Evolutionary conservation across 2,329 filamentous ascomycete species (phyloP).

Genomic region (Fusarium chaquense): DNA sequence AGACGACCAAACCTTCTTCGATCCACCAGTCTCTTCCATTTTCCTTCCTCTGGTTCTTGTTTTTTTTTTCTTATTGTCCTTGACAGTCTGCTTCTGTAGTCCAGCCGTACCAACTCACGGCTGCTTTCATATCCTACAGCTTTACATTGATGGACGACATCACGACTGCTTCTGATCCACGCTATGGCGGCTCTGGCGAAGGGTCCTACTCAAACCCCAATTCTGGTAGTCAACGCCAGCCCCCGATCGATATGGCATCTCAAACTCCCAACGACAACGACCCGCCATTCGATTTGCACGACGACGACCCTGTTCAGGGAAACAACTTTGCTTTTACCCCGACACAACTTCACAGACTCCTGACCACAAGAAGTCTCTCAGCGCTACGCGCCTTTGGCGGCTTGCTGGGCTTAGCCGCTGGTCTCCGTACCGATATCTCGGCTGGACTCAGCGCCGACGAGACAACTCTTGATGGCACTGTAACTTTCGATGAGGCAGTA

Average conservation of each 20-base stretch:
- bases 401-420: conserved; percentile 63
- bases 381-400: conserved; percentile 66
- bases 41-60: conserved; percentile 1
- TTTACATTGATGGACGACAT: conserved; percentile 49
- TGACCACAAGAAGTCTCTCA: conserved; percentile 62
- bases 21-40: conserved; percentile 11
- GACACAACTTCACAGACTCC: conserved; percentile 64
- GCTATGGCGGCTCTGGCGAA: conserved; percentile 38
- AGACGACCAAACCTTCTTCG: neutral
- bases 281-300: conserved; percentile 44
- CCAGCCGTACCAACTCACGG: conserved; percentile 8
- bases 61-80: neutral
- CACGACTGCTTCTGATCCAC: conserved; percentile 40
- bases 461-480: conserved; percentile 56
- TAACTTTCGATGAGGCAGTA: conserved; percentile 64
- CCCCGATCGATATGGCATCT: conserved; percentile 19
- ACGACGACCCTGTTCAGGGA: conserved; percentile 46
- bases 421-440: conserved; percentile 61
- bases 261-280: conserved; percentile 13
- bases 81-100: neutral
- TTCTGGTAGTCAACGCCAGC: conserved; percentile 24
- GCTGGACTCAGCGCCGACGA: conserved; percentile 65
- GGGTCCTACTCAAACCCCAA: conserved; percentile 29
- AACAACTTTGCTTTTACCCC: conserved; percentile 68
- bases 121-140: conserved; percentile 5